Evolutionary conservation across 148 eudicot species (phyloP), one percentile per base, ranked within the genome.

Genomic region (Fagopyrum tataricum): DNA sequence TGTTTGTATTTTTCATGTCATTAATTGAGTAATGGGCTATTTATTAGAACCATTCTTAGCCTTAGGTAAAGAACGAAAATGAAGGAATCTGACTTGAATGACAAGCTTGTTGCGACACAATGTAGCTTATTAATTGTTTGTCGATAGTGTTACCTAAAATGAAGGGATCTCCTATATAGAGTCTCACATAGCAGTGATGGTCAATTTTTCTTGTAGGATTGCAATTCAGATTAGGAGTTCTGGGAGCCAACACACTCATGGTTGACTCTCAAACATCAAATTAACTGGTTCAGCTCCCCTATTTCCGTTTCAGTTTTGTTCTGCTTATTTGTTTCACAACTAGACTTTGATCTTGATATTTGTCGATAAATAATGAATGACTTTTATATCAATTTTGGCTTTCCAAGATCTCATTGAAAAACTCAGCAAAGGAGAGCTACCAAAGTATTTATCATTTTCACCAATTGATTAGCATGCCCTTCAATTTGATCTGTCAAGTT

Each of bases 361-460:
- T 6, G 7, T 43, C 48, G 9, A n/a, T 44, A 6, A 55, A 55
- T 55, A 55, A 55, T 55, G 31, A 55, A 6, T 2, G 23, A 55
- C 40, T 31, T 11, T 18, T 31, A 31, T 4, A 37, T 14, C 26
- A 13, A 3, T 21, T 69, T 48, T 73, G 21, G 43, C 72, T 49
- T 76, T 82, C 77, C 88, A 94, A 97, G 98, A 94, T 70, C 96
- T 94, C 48, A 20, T 94, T 76, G 98, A 94, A 80, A 89, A 94
- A 76, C 88, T 94, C 43, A 74, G 81, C 79, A 89, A 90, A 80
- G 90, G 93, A 41, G 95, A 91, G 79, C 80, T 94, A 76, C 83
- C 97, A 40, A 91, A 87, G 98, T 93, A 84, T 70, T 39, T 62
- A n/a, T 70, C 23, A 58, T 13, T n/a, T 24, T 53, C 59, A 14